Conservation (phyloP, 2,329 filamentous ascomycete genomes). For the Magnaporthiopsis poae region DNA sequence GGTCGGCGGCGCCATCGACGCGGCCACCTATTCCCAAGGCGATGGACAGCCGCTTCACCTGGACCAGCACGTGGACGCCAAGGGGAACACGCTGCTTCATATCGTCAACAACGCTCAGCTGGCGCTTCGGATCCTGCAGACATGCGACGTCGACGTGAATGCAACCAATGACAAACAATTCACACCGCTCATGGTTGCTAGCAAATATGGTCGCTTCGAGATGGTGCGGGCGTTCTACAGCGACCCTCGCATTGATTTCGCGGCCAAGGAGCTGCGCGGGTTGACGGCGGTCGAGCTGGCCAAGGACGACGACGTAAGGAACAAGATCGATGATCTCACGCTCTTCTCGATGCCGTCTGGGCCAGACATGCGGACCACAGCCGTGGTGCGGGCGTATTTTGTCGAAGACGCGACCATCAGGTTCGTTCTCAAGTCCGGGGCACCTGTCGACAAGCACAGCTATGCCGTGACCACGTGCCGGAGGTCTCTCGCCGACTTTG, state of each 20-base stretch:
- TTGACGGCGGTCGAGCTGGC: conserved; percentile 91
- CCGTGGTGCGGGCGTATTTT: conserved; percentile 89
- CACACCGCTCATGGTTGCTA: conserved; percentile 93
- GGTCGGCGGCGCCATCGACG: conserved; percentile 71
- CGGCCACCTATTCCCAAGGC: conserved; percentile 63
- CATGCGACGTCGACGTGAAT: conserved; percentile 92
- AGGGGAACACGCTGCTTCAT: conserved; percentile 91
- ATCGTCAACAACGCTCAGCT: conserved; percentile 81
- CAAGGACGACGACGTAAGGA: conserved; percentile 94
- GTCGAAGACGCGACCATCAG: conserved; percentile 92
- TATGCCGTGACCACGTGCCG: conserved; percentile 93
- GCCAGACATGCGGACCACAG: conserved; percentile 72
- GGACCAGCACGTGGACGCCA: conserved; percentile 83
- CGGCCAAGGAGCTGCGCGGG: conserved; percentile 73
- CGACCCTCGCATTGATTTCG: conserved; percentile 77
- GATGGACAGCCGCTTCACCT: conserved; percentile 76
- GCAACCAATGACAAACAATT: conserved; percentile 91
- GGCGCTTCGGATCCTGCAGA: conserved; percentile 62
- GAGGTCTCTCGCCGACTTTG: conserved; percentile 78
- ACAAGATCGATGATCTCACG: conserved; percentile 88
- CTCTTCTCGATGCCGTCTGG: conserved; percentile 66
- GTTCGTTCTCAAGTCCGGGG: conserved; percentile 87
- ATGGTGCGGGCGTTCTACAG: conserved; percentile 81
- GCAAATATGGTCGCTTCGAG: conserved; percentile 92
- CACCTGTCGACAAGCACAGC: conserved; percentile 67